Evolutionary conservation across 176 grass and related monocot species (phyloP).

Genomic region (Secale cereale): DNA sequence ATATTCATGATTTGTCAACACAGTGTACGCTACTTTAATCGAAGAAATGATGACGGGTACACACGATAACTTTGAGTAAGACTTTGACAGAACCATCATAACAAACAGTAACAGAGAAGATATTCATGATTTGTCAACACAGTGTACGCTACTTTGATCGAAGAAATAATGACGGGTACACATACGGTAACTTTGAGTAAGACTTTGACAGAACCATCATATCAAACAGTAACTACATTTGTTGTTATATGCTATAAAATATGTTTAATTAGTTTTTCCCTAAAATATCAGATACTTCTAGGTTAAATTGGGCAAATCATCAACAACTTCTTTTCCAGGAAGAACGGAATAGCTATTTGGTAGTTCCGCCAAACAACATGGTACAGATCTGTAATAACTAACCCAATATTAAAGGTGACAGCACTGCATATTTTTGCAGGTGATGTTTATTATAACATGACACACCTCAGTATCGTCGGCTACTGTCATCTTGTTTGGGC

Average conservation of each 20-base stretch:
- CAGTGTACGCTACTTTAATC: neutral
- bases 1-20: slow-evolving; percentile 1
- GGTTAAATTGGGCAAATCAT: neutral
- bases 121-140: neutral
- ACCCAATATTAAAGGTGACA: slow-evolving; percentile 2
- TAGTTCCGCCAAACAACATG: slow-evolving; percentile 3
- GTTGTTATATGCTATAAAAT: neutral
- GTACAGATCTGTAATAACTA: slow-evolving; percentile 1
- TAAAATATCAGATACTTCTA: slow-evolving; percentile 12
- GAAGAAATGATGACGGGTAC: neutral
- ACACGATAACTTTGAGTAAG: neutral
- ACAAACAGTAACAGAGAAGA: slow-evolving; percentile 5
- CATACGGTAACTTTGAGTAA: neutral
- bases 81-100: slow-evolving; percentile 5
- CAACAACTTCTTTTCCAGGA: neutral
- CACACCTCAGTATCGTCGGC: slow-evolving; percentile 37
- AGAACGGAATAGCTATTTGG: neutral
- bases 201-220: neutral
- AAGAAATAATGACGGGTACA: neutral
- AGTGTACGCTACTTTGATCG: neutral
- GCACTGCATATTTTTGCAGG: neutral
- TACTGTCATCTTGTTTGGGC: slow-evolving; percentile 9
- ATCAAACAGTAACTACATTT: neutral
- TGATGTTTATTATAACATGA: slow-evolving; percentile 7
- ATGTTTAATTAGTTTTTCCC: neutral